Evolutionary conservation across 805 yeast species (phyloP).

Genomic region (Candida maesae): DNA sequence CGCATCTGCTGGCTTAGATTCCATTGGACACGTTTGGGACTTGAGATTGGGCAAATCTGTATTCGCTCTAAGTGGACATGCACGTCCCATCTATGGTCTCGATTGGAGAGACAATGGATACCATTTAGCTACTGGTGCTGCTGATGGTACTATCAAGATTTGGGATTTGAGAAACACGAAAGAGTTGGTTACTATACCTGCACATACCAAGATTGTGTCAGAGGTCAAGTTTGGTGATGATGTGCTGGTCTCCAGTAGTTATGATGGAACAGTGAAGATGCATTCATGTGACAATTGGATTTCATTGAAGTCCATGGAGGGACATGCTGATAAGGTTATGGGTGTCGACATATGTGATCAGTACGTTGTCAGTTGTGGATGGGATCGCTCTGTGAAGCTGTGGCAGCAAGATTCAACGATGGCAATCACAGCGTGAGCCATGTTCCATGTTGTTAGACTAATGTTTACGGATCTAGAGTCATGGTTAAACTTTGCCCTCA

Average conservation of each 20-base stretch:
- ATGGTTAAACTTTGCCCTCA: no score
- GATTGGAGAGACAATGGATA: constrained; percentile 78
- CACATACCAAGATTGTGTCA: constrained; percentile 71
- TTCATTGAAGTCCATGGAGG: constrained; percentile 45
- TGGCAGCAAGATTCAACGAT: constrained; percentile 37
- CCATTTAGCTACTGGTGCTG: constrained; percentile 78
- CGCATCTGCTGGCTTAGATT: constrained; percentile 78
- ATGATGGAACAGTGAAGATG: constrained; percentile 62
- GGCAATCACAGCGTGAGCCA: no score
- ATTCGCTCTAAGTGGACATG: constrained; percentile 60
- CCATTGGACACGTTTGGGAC: constrained; percentile 77
- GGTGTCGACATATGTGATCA: constrained; percentile 54
- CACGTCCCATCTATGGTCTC: constrained; percentile 61
- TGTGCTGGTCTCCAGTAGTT: constrained; percentile 57
- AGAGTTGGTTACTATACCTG: constrained; percentile 50
- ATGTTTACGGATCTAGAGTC: no score
- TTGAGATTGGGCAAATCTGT: constrained; percentile 70
- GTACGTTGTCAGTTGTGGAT: constrained; percentile 30
- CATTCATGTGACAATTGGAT: constrained; percentile 75
- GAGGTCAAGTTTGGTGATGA: constrained; percentile 47
- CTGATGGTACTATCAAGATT: constrained; percentile 71
- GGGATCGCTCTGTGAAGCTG: constrained; percentile 28
- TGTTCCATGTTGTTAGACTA: no score
- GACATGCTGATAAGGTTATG: constrained; percentile 69
- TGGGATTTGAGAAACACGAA: constrained; percentile 77